A percentile compares a stretch with the other conserved stretches of the same genome.
Evolutionary conservation across 2,329 filamentous ascomycete genomes (phyloP).

Genomic region (Fusarium sp.): DNA sequence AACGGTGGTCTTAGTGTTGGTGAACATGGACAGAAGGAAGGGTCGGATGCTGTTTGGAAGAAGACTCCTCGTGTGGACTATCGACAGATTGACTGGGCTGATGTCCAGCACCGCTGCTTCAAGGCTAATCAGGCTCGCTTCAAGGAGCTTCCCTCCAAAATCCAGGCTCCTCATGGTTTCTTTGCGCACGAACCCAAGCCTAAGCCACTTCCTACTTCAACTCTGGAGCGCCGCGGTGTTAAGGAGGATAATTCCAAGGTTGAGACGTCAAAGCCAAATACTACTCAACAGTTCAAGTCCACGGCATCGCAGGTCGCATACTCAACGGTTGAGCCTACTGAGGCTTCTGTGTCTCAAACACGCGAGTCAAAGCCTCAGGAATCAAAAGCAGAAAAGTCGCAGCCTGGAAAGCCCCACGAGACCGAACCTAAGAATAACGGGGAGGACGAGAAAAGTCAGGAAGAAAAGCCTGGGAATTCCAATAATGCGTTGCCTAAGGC

Average conservation of each 20-base stretch:
- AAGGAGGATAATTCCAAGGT: slow-evolving; percentile 21
- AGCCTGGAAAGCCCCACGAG: slow-evolving; percentile 6
- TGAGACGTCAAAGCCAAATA: slow-evolving; percentile 4
- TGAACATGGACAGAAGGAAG: slow-evolving; percentile 83
- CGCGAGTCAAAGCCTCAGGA: neutral
- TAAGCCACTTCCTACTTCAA: neutral
- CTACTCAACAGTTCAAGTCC: neutral
- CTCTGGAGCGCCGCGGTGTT: slow-evolving; percentile 17
- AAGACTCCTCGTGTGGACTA: slow-evolving; percentile 79
- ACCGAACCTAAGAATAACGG: slow-evolving; percentile 1
- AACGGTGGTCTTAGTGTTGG: slow-evolving; percentile 87
- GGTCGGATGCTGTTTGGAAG: slow-evolving; percentile 81
- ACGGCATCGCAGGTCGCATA: neutral
- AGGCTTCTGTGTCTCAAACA: slow-evolving; percentile 5
- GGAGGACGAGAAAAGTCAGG: neutral
- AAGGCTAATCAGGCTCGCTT: slow-evolving; percentile 77
- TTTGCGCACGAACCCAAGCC: slow-evolving; percentile 53
- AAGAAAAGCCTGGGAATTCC: neutral
- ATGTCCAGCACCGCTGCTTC: slow-evolving; percentile 78
- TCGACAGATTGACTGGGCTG: slow-evolving; percentile 79
- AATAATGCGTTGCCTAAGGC: neutral
- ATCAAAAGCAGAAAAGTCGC: neutral
- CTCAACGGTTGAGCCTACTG: neutral
- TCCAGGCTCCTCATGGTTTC: slow-evolving; percentile 59
- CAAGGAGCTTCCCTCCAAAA: slow-evolving; percentile 54